A percentile compares a stretch with the other conserved stretches of the same genome.
Conservation (phyloP, 2,329 filamentous ascomycete genomes). For the Arthrocladium fulminans region DNA sequence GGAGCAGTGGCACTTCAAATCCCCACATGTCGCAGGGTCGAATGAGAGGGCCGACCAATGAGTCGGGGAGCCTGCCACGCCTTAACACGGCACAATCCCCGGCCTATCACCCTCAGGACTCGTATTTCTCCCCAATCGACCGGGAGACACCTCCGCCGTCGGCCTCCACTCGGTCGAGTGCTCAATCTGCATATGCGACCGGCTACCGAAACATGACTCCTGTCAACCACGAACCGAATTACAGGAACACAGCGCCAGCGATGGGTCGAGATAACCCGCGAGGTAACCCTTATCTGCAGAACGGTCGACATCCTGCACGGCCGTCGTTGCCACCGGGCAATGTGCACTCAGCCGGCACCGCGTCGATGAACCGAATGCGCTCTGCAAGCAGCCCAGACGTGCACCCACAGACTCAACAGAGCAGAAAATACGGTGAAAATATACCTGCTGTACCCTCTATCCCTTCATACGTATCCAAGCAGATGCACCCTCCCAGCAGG, state of each 20-base stretch:
- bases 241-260: slow-evolving; percentile 81
- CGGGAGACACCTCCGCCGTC: slow-evolving; percentile 33
- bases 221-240: slow-evolving; percentile 58
- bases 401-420: slow-evolving; percentile 53
- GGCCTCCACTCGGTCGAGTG: slow-evolving; percentile 45
- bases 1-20: slow-evolving; percentile 40
- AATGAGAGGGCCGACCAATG: slow-evolving; percentile 14
- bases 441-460: slow-evolving; percentile 70
- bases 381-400: slow-evolving; percentile 96
- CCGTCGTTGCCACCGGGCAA: slow-evolving; percentile 71
- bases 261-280: slow-evolving; percentile 67
- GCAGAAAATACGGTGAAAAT: slow-evolving; percentile 39
- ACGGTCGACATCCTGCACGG: slow-evolving; percentile 48
- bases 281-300: slow-evolving; percentile 52
- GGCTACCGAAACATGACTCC: slow-evolving; percentile 60
- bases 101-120: slow-evolving; percentile 57
- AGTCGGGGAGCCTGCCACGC: slow-evolving; percentile 14
- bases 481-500: slow-evolving; percentile 56
- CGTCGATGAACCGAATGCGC: slow-evolving; percentile 58
- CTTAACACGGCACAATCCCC: slow-evolving; percentile 46
- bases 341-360: slow-evolving; percentile 39
- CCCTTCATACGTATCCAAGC: slow-evolving; percentile 57
- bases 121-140: slow-evolving; percentile 89
- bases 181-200: slow-evolving; percentile 55
- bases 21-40: slow-evolving; percentile 16